These are phyloP conservation scores for Dicorynia guianensis DNA, from an alignment of 306 rosid genomes.

Conservation along the genomic window DNA sequence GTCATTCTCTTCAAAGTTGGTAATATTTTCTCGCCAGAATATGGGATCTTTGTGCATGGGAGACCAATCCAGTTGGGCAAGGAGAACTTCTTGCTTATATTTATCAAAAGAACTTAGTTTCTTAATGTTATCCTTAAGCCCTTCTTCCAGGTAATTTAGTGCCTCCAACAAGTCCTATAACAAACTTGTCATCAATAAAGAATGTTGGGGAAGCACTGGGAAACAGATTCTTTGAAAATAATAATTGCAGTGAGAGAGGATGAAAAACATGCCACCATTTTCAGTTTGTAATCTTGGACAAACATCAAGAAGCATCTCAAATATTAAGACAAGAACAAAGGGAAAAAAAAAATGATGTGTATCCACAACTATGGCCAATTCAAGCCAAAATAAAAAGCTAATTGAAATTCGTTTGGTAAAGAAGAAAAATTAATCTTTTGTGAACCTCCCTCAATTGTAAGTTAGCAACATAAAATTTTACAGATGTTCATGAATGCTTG, in stretches of 20 bases:
- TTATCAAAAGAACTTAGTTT: conserved; percentile 86
- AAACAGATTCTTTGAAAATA: conserved; percentile 10
- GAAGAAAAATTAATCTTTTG: too few species aligned
- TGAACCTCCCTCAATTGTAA: too few species aligned
- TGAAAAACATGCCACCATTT: background rate
- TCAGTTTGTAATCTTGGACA: background rate
- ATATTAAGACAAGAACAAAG: conserved; percentile 14
- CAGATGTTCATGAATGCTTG: conserved; percentile 7
- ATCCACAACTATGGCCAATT: conserved; percentile 6
- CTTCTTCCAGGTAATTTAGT: conserved; percentile 82
- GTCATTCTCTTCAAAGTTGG: conserved; percentile 87
- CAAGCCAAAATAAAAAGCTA: conserved; percentile 18
- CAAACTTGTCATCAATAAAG: conserved; percentile 38
- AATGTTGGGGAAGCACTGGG: conserved; percentile 12
- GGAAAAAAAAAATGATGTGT: background rate
- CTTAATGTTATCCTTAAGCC: conserved; percentile 89
- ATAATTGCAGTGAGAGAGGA: background rate
- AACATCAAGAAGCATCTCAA: conserved; percentile 25
- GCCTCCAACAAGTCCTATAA: conserved; percentile 92
- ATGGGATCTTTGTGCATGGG: conserved; percentile 94
- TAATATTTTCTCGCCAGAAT: conserved; percentile 94
- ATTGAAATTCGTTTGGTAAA: background rate
- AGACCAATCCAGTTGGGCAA: conserved; percentile 97
- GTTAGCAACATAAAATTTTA: background rate
- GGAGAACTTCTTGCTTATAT: conserved; percentile 97